These are phyloP conservation scores for Pythium sukuiense DNA, from an alignment of 352 stramenopile species.

Conservation along the genomic window DNA sequence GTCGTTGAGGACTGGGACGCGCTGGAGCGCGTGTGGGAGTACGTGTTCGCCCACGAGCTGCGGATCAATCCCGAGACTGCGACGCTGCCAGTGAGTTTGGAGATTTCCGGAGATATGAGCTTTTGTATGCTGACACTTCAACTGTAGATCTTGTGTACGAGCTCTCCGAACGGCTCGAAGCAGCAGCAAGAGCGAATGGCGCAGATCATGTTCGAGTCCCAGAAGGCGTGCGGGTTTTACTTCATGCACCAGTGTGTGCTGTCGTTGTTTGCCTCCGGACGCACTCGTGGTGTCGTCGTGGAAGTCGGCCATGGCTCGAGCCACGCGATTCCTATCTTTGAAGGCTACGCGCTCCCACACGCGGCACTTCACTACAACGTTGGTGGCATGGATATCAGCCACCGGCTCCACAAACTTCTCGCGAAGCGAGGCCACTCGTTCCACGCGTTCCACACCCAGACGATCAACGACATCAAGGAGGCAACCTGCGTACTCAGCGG, in stretches of 20 bases:
- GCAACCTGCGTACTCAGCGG: slow-evolving; percentile 41
- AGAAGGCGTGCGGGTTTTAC: slow-evolving; percentile 82
- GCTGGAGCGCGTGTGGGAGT: slow-evolving; percentile 85
- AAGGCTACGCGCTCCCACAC: slow-evolving; percentile 79
- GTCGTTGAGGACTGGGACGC: slow-evolving; percentile 84
- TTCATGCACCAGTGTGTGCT: slow-evolving; percentile 85
- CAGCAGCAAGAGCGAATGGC: slow-evolving; percentile 79
- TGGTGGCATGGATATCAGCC: slow-evolving; percentile 75
- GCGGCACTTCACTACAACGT: slow-evolving; percentile 66
- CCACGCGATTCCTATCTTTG: slow-evolving; percentile 86
- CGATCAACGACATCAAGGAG: slow-evolving; percentile 89
- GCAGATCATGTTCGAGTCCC: slow-evolving; percentile 86
- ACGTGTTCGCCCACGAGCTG: slow-evolving; percentile 80
- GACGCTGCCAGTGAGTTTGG: slow-evolving; percentile 47
- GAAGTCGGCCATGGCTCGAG: slow-evolving; percentile 86
- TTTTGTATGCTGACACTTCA: too few species aligned
- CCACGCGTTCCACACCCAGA: slow-evolving; percentile 66
- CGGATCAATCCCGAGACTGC: slow-evolving; percentile 73
- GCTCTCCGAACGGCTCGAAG: slow-evolving; percentile 50
- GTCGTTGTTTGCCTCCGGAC: slow-evolving; percentile 83
- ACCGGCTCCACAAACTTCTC: slow-evolving; percentile 69
- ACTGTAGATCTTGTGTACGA: slow-evolving; percentile 64
- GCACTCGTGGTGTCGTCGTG: slow-evolving; percentile 83
- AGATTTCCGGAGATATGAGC: too few species aligned
- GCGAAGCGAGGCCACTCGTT: slow-evolving; percentile 68